A percentile compares a stretch with the other conserved stretches of the same genome.
These are phyloP conservation scores for Neophaeococcomyces aloes DNA, from an alignment of 2,329 filamentous ascomycete genomes.

Conservation along the genomic window DNA sequence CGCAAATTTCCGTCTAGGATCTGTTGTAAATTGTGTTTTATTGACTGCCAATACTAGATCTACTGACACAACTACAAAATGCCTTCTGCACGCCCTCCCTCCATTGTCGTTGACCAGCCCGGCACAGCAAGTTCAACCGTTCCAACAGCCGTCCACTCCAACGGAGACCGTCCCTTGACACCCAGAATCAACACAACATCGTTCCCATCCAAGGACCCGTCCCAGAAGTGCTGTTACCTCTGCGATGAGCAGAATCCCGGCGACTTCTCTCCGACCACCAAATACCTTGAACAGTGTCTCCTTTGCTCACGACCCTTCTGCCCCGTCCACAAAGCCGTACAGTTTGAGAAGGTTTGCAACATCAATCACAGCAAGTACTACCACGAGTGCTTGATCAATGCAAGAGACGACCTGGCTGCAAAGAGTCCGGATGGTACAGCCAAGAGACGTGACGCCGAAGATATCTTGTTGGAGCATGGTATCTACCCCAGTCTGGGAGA, in stretches of 20 bases:
- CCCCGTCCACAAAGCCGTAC: constrained; percentile 20
- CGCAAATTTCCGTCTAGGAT: too few species aligned
- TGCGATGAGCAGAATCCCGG: constrained; percentile 23
- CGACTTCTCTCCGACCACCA: constrained; percentile 22
- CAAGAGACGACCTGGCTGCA: constrained; percentile 12
- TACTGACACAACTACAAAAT: constrained; percentile 5
- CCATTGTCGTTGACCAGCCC: constrained; percentile 19
- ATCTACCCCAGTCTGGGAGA: constrained; percentile 21
- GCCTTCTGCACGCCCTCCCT: constrained; percentile 14
- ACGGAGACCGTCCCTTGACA: constrained; percentile 2
- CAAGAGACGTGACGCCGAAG: constrained; percentile 12
- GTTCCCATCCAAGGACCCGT: constrained; percentile 4
- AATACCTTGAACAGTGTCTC: constrained; percentile 20
- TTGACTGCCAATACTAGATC: too few species aligned
- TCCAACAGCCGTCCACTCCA: constrained; percentile 5
- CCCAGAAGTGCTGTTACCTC: constrained; percentile 16
- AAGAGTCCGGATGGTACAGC: constrained; percentile 12
- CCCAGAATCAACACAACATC: constrained; percentile 8
- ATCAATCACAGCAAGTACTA: constrained; percentile 22
- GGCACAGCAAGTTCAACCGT: constrained; percentile 6
- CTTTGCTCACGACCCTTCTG: constrained; percentile 20
- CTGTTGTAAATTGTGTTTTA: too few species aligned
- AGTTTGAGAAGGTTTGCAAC: constrained; percentile 19
- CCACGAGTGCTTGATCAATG: constrained; percentile 16
- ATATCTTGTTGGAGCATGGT: constrained; percentile 18